Base-by-base conservation (phyloP, 352 stramenopile species). In the Phytophthora tubulina region DNA sequence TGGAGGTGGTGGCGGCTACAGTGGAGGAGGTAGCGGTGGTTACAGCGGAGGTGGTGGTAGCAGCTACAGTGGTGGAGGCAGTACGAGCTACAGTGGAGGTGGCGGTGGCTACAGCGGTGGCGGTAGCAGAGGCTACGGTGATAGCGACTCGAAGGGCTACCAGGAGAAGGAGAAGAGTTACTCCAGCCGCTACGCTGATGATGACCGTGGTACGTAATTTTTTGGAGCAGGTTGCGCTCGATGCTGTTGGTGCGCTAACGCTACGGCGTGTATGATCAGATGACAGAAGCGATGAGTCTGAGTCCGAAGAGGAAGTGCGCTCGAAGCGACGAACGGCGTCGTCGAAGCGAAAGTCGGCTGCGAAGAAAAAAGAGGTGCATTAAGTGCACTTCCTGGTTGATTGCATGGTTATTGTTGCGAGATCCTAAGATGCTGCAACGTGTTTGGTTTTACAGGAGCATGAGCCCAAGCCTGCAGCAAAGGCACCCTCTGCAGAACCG, bases 321-420 rank as follows among this genome's bases (percentile, higher is more conserved):
- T 81, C 82, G 10, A 81, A 87, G 61, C 79, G 85, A 64, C 79
- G 85, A 72, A 88, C 84, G 27, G 79, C 84, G 3, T 90, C 85
- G 21, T 89, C 81, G 5, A 93, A 91, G 76, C 69, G 79, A 50
- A 91, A 84, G 71, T 63, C 64, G 21, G 73, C 57, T 33, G 79
- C 82, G n/a, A 89, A 87, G 64, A 96, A 93, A 73, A 91, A 93
- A 78, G 82, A 94, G 64, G 87, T 91, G 52, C 6, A 0, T 54
- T 50, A 5, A 6, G 4, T 64, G 33, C 4, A 32, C 21, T 15
- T 56, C 2, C 1, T 64, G 10, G 3, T 3, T 63, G 31, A 21
- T 51, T 39, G 15, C 31, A 10, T 35, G 31, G n/a, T 39, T 38
- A 31, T 46, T 45, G 64, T 4, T 15, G 44, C 2, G 42, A 27